Conservation (phyloP, 2,329 filamentous ascomycete species). For the Cytospora paraplurivora region DNA sequence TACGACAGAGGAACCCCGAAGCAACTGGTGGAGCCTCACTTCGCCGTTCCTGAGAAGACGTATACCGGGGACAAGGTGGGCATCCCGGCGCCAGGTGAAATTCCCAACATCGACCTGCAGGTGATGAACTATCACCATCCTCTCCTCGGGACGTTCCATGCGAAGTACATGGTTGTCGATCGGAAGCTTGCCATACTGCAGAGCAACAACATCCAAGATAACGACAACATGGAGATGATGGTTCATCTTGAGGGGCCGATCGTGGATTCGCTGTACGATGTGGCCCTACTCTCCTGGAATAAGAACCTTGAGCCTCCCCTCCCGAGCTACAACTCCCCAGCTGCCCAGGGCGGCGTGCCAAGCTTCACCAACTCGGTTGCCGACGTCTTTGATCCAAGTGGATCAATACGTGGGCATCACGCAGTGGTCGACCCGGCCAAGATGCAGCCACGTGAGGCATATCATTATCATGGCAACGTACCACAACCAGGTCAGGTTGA, state of each 20-base stretch:
- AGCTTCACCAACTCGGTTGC: constrained; percentile 34
- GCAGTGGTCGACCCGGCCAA: constrained; percentile 36
- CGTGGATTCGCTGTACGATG: constrained; percentile 75
- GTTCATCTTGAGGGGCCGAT: constrained; percentile 74
- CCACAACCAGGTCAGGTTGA: constrained; percentile 28
- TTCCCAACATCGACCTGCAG: constrained; percentile 71
- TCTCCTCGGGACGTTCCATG: constrained; percentile 73
- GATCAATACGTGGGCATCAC: constrained; percentile 37
- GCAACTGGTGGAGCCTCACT: constrained; percentile 67
- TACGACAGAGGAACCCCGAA: constrained; percentile 71
- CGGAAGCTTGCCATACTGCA: constrained; percentile 69
- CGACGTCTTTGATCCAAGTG: constrained; percentile 36
- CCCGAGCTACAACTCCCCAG: constrained; percentile 56
- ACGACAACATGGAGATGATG: constrained; percentile 83
- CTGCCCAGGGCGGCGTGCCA: constrained; percentile 39
- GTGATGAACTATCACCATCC: constrained; percentile 74
- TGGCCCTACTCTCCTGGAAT: constrained; percentile 72
- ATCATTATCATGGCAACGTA: constrained; percentile 21
- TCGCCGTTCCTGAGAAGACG: constrained; percentile 57
- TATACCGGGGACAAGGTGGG: constrained; percentile 61
- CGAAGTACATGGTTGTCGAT: constrained; percentile 78
- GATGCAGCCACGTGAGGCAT: constrained; percentile 29
- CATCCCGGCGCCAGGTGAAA: constrained; percentile 64
- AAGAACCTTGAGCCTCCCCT: constrained; percentile 61
- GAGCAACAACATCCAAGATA: constrained; percentile 79